A percentile compares a stretch with the other conserved stretches of the same genome.
Conservation (phyloP, 2,329 filamentous ascomycete species). For the Thielaviopsis euricoi region DNA sequence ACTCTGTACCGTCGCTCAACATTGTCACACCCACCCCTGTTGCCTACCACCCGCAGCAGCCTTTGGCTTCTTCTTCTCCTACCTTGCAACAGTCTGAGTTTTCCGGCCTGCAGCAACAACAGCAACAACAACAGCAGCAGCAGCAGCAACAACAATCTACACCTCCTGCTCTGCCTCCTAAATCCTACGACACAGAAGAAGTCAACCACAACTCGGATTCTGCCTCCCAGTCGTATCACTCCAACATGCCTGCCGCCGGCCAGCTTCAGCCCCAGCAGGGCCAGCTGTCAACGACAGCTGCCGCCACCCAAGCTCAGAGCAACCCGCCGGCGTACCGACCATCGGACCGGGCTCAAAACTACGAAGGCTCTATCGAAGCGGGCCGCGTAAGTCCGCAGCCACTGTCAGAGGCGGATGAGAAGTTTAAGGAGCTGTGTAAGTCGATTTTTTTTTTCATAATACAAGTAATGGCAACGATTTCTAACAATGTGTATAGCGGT, state of each 20-base stretch:
- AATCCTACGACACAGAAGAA: neutral
- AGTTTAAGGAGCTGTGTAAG: conserved; percentile 41
- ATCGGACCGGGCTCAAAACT: conserved; percentile 18
- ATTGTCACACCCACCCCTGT: conserved; percentile 20
- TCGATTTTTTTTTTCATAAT: conserved; percentile 12
- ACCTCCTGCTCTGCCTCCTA: neutral
- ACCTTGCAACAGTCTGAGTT: conserved; percentile 11
- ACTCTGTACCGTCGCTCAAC: conserved; percentile 25
- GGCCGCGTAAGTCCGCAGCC: conserved; percentile 42
- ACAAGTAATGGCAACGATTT: too few relatives aligned
- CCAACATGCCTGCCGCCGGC: neutral
- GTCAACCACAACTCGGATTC: neutral
- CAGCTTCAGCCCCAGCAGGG: neutral
- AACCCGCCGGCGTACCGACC: conserved; percentile 5
- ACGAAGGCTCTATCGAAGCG: conserved; percentile 29
- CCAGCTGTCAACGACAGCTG: neutral
- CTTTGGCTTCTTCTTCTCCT: conserved; percentile 25
- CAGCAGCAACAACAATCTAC: neutral
- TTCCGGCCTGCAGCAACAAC: conserved; percentile 2
- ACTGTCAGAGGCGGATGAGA: conserved; percentile 30
- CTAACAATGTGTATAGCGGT: conserved; percentile 39
- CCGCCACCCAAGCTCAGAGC: neutral
- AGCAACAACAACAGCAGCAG: neutral
- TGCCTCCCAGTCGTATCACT: neutral
- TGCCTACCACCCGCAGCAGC: conserved; percentile 29